Evolutionary conservation across 1,284 basidiomycete genomes (phyloP), one percentile per base, ranked within the genome.

Genomic region (Laetiporus sulphureus): DNA sequence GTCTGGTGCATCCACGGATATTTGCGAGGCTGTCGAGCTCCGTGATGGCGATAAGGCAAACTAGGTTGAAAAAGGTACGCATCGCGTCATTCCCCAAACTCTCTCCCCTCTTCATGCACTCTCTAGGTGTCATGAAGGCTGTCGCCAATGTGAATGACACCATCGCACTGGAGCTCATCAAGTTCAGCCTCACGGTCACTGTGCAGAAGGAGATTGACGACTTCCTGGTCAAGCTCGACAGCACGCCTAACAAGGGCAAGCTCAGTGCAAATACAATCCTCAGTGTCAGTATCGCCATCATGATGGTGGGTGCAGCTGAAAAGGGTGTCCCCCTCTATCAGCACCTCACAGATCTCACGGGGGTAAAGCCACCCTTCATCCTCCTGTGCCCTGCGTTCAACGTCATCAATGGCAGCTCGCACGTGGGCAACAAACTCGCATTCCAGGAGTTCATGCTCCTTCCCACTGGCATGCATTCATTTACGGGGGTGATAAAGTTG

Each of bases 401-500:
- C 71, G 96, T 99, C 61, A 99, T 99, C 78, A 99, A 99, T 72
- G 95, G 95, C 69, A 96, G 95, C 53, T 97, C 93, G 53, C 95
- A 99, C 68, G 95, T 96, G 46, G 95, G 95, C 46, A 99, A 99
- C 81, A 92, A 94, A 66, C 89, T 99, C 52, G 93, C 96, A 44
- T 94, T 98, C 90, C 92, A 98, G 73, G 95, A 99, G 72, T 99
- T 99, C 77, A 99, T 99, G 95, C 80, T 99, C 56, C 79, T 98
- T 52, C 95, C 96, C 53, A 96, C 92, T 47, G 95, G 93, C 47
- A 94, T 94, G 41, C 60, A 73, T 41, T 80, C 77, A 51, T 99
- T 99, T 79, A 84, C 90, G 41, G 94, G 99, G 75, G 90, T 96
- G 48, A 85, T 99, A 83, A 94, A 96, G 75, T 92, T 98, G 56